Conservation (phyloP, 1,284 basidiomycete species). For the Apiotrichum veenhuisii region DNA sequence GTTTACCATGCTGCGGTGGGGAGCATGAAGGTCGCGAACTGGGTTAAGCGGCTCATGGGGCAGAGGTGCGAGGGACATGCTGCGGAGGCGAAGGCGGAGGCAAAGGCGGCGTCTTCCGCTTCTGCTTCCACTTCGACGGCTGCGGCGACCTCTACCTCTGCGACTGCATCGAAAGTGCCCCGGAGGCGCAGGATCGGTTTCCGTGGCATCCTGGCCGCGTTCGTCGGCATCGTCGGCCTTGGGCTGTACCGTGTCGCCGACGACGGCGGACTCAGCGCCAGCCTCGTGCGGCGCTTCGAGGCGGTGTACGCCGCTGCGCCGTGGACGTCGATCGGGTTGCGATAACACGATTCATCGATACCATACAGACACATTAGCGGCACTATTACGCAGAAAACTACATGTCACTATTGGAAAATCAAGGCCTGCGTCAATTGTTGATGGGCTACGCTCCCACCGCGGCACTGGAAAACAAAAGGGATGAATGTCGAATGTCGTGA, state of each 20-base stretch:
- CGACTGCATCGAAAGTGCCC: slow-evolving; percentile 4
- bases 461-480: no score
- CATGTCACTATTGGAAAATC: no score
- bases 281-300: slow-evolving; percentile 30
- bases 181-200: slow-evolving; percentile 22
- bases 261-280: slow-evolving; percentile 16
- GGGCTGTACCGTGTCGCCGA: slow-evolving; percentile 35
- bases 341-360: slow-evolving; percentile 2
- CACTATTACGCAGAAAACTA: no score
- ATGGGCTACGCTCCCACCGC: no score
- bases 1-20: slow-evolving; percentile 34
- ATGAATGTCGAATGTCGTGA: no score
- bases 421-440: no score
- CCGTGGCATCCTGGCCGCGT: slow-evolving; percentile 22
- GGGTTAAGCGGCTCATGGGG: slow-evolving; percentile 23
- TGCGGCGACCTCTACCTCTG: no score
- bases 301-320: slow-evolving; percentile 28
- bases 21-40: slow-evolving; percentile 35
- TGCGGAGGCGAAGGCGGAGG: not conserved
- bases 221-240: slow-evolving; percentile 28
- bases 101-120: not conserved
- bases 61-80: not conserved
- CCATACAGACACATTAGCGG: not conserved
- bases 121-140: no score
- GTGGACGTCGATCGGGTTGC: slow-evolving; percentile 19